These are phyloP conservation scores for Trichoderma koningiopsis DNA, from an alignment of 2,329 filamentous ascomycete species.

Conservation along the genomic window DNA sequence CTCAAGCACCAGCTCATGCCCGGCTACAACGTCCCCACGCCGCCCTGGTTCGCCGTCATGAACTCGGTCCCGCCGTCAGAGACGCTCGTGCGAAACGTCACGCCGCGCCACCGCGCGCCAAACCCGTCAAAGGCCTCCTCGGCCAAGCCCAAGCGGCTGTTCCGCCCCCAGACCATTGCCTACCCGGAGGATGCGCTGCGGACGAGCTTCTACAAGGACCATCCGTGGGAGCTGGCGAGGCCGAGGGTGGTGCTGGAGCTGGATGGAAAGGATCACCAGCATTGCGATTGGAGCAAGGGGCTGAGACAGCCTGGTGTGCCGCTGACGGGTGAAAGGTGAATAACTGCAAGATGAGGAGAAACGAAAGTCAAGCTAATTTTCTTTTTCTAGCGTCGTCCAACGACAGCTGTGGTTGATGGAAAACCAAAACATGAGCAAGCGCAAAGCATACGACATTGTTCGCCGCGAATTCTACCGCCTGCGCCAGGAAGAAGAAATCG, in stretches of 20 bases:
- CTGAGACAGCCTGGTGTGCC: conserved; percentile 74
- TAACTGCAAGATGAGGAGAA: conserved; percentile 9
- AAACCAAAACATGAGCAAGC: conserved; percentile 60
- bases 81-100: conserved; percentile 56
- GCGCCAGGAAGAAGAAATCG: conserved; percentile 79
- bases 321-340: conserved; percentile 82
- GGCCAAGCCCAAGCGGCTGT: conserved; percentile 68
- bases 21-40: conserved; percentile 38
- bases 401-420: conserved; percentile 85
- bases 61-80: conserved; percentile 60
- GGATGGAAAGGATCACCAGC: conserved; percentile 78
- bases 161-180: conserved; percentile 73
- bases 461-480: conserved; percentile 88
- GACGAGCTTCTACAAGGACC: conserved; percentile 82
- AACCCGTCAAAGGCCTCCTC: conserved; percentile 45
- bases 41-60: conserved; percentile 56
- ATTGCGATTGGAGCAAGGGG: conserved; percentile 75
- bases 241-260: conserved; percentile 83
- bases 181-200: conserved; percentile 86
- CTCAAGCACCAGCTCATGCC: conserved; percentile 46
- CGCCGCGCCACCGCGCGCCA: conserved; percentile 48
- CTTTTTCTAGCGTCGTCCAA: conserved; percentile 76
- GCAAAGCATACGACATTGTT: conserved; percentile 79
- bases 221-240: conserved; percentile 94
- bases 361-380: not conserved